Percentiles rank a stretch among this genome's conserved stretches.
Conservation (phyloP, 129 eudicot species). For the Lactuca sativa region DNA sequence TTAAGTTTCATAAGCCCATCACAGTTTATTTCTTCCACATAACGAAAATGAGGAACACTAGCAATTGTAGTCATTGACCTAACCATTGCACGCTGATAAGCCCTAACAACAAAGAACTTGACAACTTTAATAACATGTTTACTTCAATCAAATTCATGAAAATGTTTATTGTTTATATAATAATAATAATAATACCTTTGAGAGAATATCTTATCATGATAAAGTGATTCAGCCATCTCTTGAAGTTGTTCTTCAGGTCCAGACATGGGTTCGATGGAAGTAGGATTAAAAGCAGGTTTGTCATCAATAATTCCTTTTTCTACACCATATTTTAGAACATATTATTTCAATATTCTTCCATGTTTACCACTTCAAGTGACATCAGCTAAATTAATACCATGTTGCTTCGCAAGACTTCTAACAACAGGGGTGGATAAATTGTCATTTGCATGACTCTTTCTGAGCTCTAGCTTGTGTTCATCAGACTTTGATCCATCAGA, state of each 20-base stretch:
- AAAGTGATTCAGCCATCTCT: constrained; percentile 40
- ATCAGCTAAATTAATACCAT: constrained; percentile 55
- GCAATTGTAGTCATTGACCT: constrained; percentile 90
- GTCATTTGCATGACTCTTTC: too few species aligned
- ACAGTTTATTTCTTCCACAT: constrained; percentile 80
- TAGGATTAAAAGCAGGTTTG: too few species aligned
- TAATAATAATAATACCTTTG: constrained; percentile 83
- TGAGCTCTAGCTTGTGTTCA: constrained; percentile 20
- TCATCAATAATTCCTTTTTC: too few species aligned
- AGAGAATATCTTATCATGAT: constrained; percentile 57
- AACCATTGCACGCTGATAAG: too few species aligned
- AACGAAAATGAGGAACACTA: constrained; percentile 87
- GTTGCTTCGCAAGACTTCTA: constrained; percentile 73
- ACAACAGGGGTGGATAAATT: too few species aligned
- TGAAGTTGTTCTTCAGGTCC: too few species aligned
- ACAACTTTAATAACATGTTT: too few species aligned
- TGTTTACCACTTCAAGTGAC: constrained; percentile 68
- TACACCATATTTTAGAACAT: constrained; percentile 55
- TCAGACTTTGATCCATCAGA: too few species aligned
- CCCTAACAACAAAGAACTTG: too few species aligned
- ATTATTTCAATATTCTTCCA: constrained; percentile 86
- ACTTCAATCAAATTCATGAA: too few species aligned
- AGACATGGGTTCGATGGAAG: too few species aligned
- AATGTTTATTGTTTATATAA: not conserved
- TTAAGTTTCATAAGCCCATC: constrained; percentile 69